Evolutionary conservation across 2,329 filamentous ascomycete species (phyloP), one percentile per base, ranked within the genome.

Genomic region (Pseudopyricularia javanii): DNA sequence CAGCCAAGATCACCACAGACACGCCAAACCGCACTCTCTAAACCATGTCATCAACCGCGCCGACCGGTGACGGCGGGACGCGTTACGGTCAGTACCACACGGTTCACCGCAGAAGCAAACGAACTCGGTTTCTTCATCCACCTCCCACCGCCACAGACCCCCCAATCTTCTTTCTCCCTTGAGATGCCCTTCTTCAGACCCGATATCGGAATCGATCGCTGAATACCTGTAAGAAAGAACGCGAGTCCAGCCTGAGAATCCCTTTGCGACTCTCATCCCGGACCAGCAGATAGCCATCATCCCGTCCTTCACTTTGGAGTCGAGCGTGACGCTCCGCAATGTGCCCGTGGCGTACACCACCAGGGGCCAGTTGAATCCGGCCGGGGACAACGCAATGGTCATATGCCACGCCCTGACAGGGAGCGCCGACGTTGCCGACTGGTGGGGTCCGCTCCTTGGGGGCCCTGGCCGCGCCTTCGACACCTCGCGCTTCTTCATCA

Each of bases 221-320:
- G 77, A 84, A 81, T 78, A 78, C 75, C 70, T 74, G 73, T 64
- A 80, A 82, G 79, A 77, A 80, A 82, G 78, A 76, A 75, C 67
- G 59, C 72, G 68, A 58, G 72, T 79, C 53, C 89, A 96, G 69
- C 83, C 87, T 62, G 91, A 96, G 72, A 98, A 97, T 70, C 91
- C 91, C 30, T 97, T 91, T 66, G 82, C 88, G 56, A 71, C 77
- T 58, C 76, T 97, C 63, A 95, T 98, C 51, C 85, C 89, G 51
- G 85, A 95, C 62, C 93, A 97, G 70, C 78, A 85, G 52, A 86
- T 95, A 63, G 89, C 86, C 54, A 80, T 93, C 56, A 80, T 98
- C 53, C 91, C 93, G 2, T 83, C 84, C 26, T 95, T 96, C 67
- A 90, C 86, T 8, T 86, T 98, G 59, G 93, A 98, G 68, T 97